Base-by-base conservation (phyloP, 2,329 filamentous ascomycete genomes). In the Purpureocillium takamizusanense region DNA sequence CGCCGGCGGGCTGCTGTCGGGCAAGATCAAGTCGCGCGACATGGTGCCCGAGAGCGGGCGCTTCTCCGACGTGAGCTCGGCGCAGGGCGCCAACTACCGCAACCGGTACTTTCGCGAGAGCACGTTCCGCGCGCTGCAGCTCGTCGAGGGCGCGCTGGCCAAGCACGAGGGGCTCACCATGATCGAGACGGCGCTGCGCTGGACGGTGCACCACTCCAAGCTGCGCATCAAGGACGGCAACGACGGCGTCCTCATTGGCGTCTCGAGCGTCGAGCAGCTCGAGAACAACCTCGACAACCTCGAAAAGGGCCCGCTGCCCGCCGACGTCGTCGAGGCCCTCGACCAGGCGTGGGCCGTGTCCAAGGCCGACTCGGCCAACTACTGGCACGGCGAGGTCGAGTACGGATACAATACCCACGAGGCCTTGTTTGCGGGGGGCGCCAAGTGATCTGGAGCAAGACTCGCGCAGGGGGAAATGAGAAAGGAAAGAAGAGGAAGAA, bases 1-100 rank as follows among this genome's bases (percentile, higher is more conserved):
- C 39, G 85, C 85, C 2, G 86, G 86, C 15, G 86, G 86, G 2
- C 64, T 94, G 11, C 83, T 94, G 59, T 82, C 78, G 9, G 86
- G 86, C 46, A 89, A 88, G 63, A 79, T 86, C 66, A 85, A 83
- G 63, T 74, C 75, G 37, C 63, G 64, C 35, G 81, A 87, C 48
- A 57, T 69, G 31, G 59, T 69, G 16, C 84, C 83, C 0, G 60
- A 64, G 0, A 76, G 81, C 41, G 86, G 86, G 11, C 76, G 86
- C 28, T 94, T 82, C 65, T 82, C 78, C 46, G 68, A 82, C 48
- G 60, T 60, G 14, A 53, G 52, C 29, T 74, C 76, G 12, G 59
- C 57, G 11, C 59, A 57, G 30, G 82, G 81, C 6, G 43, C 47
- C 18, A 65, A 66, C 47, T 87, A 86, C 59, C 76, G 82, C 33